Conservation (phyloP, 1,284 basidiomycete species). For the Irpex sp. region DNA sequence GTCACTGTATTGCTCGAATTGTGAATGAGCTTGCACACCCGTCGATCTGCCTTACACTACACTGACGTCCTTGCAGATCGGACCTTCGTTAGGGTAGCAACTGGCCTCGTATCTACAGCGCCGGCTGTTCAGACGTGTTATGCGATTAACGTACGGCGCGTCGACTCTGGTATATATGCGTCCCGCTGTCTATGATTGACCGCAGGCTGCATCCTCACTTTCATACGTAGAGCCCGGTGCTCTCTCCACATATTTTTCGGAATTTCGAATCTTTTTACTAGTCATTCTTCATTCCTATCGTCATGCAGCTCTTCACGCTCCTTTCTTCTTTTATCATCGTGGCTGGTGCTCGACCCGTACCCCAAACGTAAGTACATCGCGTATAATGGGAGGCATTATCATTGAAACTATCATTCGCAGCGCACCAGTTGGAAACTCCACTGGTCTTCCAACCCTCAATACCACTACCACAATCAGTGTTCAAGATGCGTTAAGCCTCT, state of each 20-base stretch:
- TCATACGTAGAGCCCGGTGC: conserved; percentile 10
- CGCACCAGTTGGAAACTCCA: neutral
- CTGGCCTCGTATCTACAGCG: neutral
- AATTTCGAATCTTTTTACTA: neutral
- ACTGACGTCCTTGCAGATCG: neutral
- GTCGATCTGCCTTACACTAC: neutral
- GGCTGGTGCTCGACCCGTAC: conserved; percentile 11
- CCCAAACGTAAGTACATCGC: conserved; percentile 2
- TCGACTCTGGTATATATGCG: neutral
- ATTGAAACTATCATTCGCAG: neutral
- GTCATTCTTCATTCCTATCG: neutral
- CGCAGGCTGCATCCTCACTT: neutral
- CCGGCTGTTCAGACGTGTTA: neutral
- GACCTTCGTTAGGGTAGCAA: neutral
- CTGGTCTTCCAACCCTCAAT: neutral
- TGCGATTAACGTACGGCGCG: neutral
- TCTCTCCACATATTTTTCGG: neutral
- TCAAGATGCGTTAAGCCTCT: neutral
- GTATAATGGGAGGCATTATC: neutral
- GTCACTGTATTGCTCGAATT: neutral
- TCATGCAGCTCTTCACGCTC: neutral
- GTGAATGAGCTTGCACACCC: neutral
- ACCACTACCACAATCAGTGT: neutral
- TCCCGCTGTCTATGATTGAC: neutral
- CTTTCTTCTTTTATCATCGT: conserved; percentile 5